A percentile compares a stretch with the other conserved stretches of the same genome.
Evolutionary conservation across 306 rosid species (phyloP).

Genomic region (Potentilla sterilis): DNA sequence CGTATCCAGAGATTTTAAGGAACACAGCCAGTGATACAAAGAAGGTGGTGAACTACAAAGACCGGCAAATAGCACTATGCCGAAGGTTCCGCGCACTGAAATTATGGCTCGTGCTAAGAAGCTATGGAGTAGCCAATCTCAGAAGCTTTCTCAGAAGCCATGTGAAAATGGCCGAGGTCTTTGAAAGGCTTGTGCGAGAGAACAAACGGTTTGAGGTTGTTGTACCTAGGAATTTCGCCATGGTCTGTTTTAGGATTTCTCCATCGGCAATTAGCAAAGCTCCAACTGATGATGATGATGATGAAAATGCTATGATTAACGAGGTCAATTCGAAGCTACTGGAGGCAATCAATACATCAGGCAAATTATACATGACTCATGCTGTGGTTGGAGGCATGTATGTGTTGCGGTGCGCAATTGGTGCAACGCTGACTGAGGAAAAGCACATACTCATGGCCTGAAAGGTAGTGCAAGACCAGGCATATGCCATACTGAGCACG

Average conservation of each 20-base stretch:
- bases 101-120: constrained; percentile 32
- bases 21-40: constrained; percentile 15
- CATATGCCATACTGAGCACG: constrained; percentile 1
- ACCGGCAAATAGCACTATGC: constrained; percentile 32
- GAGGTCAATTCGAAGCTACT: constrained; percentile 31
- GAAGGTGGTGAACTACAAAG: constrained; percentile 34
- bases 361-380: constrained; percentile 40
- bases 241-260: constrained; percentile 31
- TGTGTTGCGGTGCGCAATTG: constrained; percentile 38
- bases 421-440: constrained; percentile 49
- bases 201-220: constrained; percentile 34
- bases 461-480: constrained; percentile 47
- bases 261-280: background rate
- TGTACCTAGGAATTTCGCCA: constrained; percentile 22
- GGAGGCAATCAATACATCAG: constrained; percentile 39
- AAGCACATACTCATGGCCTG: constrained; percentile 38
- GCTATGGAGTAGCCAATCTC: constrained; percentile 26
- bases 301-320: constrained; percentile 5
- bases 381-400: constrained; percentile 31
- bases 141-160: constrained; percentile 23
- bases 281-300: background rate
- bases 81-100: constrained; percentile 24
- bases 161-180: constrained; percentile 29
- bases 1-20: constrained; percentile 11
- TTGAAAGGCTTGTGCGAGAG: constrained; percentile 24